A percentile compares a stretch with the other conserved stretches of the same genome.
Evolutionary conservation across 345 rosid genomes (phyloP).

Genomic region (Populus davidiana): DNA sequence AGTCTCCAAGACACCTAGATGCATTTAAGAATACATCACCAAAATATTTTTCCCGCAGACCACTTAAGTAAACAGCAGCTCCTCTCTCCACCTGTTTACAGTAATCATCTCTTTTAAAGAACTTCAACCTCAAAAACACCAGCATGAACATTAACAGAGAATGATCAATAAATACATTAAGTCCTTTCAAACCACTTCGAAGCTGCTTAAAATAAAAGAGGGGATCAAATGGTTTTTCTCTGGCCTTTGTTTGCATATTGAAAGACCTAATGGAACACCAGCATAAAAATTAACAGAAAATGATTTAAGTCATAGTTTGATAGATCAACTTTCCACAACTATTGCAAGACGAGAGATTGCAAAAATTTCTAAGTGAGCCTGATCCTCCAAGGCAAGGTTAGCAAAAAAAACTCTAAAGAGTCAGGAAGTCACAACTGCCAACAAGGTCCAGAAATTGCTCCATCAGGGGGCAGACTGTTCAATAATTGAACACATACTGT

Average conservation of each 20-base stretch:
- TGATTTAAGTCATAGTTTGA: neutral
- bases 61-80: slow-evolving; percentile 70
- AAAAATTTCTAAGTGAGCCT: neutral
- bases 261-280: neutral
- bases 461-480: neutral
- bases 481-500: neutral
- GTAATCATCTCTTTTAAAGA: slow-evolving; percentile 3
- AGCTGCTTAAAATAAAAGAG: neutral
- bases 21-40: slow-evolving; percentile 85
- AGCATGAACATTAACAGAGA: no score
- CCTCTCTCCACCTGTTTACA: slow-evolving; percentile 88
- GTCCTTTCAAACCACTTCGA: neutral
- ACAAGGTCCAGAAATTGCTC: neutral
- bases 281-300: neutral
- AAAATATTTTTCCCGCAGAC: slow-evolving; percentile 88
- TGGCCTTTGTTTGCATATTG: no score
- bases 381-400: no score
- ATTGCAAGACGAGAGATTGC: neutral
- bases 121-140: neutral
- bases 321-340: neutral
- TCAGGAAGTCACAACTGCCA: no score
- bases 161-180: neutral
- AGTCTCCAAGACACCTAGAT: slow-evolving; percentile 45
- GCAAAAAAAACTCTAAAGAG: no score
- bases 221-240: neutral